Evolutionary conservation across 768 basidiomycete species (phyloP).

Genomic region (Suillus alpinus): DNA sequence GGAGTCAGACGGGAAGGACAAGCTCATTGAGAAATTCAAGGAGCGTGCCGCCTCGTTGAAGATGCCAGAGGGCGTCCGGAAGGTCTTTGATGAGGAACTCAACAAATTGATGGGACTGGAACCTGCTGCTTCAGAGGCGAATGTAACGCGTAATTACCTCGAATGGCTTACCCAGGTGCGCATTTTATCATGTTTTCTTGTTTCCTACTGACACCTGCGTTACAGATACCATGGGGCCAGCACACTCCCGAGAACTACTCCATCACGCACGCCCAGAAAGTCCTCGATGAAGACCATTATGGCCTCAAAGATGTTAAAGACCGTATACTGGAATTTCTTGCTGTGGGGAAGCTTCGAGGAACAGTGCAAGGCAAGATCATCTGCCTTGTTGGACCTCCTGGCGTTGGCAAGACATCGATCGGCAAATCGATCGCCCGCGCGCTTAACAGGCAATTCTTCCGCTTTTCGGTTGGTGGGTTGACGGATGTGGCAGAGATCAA

Average conservation of each 20-base stretch:
- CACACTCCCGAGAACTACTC: constrained; percentile 93
- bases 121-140: constrained; percentile 88
- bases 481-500: constrained; percentile 99
- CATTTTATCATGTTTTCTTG: constrained; percentile 1
- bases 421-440: constrained; percentile 94
- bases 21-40: constrained; percentile 88
- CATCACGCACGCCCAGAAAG: constrained; percentile 73
- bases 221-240: constrained; percentile 91
- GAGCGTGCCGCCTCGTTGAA: constrained; percentile 76
- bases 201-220: constrained; percentile 4
- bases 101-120: constrained; percentile 87
- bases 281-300: constrained; percentile 95
- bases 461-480: constrained; percentile 94
- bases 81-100: constrained; percentile 96
- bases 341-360: constrained; percentile 91
- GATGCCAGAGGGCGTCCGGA: constrained; percentile 87
- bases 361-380: constrained; percentile 98
- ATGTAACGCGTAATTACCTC: constrained; percentile 91
- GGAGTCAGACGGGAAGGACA: constrained; percentile 94
- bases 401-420: constrained; percentile 96
- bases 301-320: constrained; percentile 90
- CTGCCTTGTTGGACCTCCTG: constrained; percentile 93
- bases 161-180: constrained; percentile 85
- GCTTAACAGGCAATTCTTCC: constrained; percentile 88
- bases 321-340: constrained; percentile 92